Evolutionary conservation across 2,329 filamentous ascomycete species (phyloP), one percentile per base, ranked within the genome.

Genomic region (Colletotrichum phormii): DNA sequence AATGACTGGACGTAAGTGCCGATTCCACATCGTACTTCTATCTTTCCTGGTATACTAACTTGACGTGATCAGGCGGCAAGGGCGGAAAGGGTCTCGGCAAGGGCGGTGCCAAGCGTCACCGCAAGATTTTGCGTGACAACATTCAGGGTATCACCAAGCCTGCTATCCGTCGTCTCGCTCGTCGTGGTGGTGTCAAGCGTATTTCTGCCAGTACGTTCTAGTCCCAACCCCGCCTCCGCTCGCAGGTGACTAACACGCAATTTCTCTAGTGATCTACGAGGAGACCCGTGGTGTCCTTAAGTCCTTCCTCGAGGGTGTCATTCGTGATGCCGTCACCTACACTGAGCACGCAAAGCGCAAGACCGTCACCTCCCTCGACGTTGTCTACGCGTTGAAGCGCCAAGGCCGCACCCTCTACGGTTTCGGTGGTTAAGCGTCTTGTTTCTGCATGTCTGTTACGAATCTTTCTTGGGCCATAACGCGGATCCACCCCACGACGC

Each of bases 141-240:
- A 98, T 98, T 84, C 95, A 98, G 89, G 95, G 95, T 88, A 98
- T 98, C 85, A 98, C 95, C 83, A 98, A 98, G 93, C 95, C 95
- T 81, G 95, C 95, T 81, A 98, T 98, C 87, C 93, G 95, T 83
- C 95, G 95, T 97, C 95, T 98, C 85, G 95, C 95, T 78, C 95
- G 95, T 88, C 95, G 95, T 97, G 95, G 95, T 87, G 95, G 95
- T 95, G 95, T 98, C 90, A 98, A 98, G 94, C 95, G 95, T 97
- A 98, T 98, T 82, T 98, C 95, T 82, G 95, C 95, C 84, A 97
- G 92, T 94, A 90, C 84, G 89, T 58, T 46, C 2, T n/a, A 6
- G 18, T 8, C 12, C 11, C 5, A 3, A 3, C 7, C 3, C 3
- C 13, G 22, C 6, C 15, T 13, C n/a, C 5, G 12, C 57, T 12